phyloP scores from a whole-genome alignment of 805 yeast species.

The Myxozyma vanderwaltii region DNA sequence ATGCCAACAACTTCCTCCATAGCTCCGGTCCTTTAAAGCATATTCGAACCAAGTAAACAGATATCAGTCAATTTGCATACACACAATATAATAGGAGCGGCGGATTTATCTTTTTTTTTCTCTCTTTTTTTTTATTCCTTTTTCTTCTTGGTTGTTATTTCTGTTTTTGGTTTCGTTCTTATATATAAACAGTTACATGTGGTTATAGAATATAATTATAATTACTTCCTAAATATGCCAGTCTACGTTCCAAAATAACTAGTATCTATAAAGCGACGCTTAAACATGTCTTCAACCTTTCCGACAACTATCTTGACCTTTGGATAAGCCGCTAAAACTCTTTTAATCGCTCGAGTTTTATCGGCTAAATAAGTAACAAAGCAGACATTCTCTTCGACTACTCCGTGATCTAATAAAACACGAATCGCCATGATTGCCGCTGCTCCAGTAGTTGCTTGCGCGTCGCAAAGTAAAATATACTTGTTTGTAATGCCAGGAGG shows the following conservation, averaged over 20 bases:
- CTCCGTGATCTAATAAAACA: slow-evolving; percentile 79
- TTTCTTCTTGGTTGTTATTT: too few relatives aligned
- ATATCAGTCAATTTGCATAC: background rate
- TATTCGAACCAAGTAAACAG: slow-evolving; percentile 28
- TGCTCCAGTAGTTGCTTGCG: slow-evolving; percentile 89
- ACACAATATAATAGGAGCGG: background rate
- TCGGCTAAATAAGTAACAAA: slow-evolving; percentile 68
- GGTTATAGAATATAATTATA: background rate
- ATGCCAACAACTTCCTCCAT: slow-evolving; percentile 32
- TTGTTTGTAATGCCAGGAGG: slow-evolving; percentile 49
- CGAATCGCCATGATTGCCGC: slow-evolving; percentile 94
- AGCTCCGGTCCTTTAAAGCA: slow-evolving; percentile 33
- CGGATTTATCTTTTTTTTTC: too few relatives aligned
- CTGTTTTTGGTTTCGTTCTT: too few relatives aligned
- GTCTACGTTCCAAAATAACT: slow-evolving; percentile 32
- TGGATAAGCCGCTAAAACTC: slow-evolving; percentile 76
- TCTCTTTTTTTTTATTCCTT: too few relatives aligned
- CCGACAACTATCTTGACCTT: slow-evolving; percentile 70
- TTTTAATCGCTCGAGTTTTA: slow-evolving; percentile 72
- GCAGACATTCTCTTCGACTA: slow-evolving; percentile 60
- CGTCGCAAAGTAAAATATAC: slow-evolving; percentile 70
- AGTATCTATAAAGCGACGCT: slow-evolving; percentile 30
- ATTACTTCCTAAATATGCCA: background rate
- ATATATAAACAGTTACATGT: background rate
- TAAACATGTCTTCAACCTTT: slow-evolving; percentile 44